phyloP scores from a whole-genome alignment of 305 asterid species.

The Fraxinus sp. region DNA sequence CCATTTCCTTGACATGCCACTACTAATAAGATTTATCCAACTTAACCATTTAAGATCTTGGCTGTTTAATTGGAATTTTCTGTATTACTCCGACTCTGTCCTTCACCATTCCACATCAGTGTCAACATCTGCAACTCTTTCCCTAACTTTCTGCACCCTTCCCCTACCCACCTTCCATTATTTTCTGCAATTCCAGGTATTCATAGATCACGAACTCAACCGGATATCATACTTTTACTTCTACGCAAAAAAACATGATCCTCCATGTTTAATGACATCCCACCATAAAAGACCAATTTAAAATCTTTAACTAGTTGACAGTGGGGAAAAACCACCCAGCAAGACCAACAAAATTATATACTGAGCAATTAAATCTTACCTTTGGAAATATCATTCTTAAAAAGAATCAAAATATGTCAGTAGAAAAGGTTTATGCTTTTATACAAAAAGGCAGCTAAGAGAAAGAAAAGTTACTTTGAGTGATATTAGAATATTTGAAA shows the following conservation, averaged over 20 bases:
- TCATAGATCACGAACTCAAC: neutral
- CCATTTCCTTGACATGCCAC: neutral
- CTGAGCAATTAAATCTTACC: too few relatives aligned
- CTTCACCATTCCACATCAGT: neutral
- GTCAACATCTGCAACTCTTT: neutral
- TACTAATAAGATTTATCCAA: neutral
- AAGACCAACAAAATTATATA: neutral
- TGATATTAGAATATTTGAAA: constrained; percentile 77
- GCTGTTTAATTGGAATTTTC: neutral
- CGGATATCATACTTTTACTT: neutral
- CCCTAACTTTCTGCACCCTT: neutral
- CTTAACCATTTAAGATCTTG: neutral
- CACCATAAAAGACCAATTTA: neutral
- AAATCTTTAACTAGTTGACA: neutral
- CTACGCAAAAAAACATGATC: neutral
- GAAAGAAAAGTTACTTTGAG: constrained; percentile 57
- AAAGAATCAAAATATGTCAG: neutral
- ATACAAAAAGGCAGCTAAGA: neutral
- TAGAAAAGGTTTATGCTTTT: neutral
- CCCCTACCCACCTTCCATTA: neutral
- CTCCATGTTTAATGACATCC: neutral
- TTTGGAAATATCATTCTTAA: too few relatives aligned
- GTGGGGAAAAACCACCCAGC: neutral
- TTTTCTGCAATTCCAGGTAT: neutral
- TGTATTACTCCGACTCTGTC: neutral